Conservation (phyloP, 768 basidiomycete genomes). For the Lactarius psammicola region DNA sequence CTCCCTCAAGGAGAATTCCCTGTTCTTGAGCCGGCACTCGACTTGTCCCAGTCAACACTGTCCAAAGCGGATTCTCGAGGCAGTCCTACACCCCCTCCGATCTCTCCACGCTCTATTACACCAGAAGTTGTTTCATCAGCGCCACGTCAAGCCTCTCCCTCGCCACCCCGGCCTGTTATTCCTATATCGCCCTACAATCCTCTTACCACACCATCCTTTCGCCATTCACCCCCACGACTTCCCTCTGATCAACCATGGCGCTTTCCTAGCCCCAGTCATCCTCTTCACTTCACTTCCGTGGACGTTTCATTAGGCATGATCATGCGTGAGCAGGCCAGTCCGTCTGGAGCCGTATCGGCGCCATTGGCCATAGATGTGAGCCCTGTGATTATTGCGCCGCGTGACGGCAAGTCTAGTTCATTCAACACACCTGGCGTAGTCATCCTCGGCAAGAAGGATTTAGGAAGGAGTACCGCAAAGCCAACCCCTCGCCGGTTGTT, state of each 20-base stretch:
- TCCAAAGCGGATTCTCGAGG: slow-evolving; percentile 20
- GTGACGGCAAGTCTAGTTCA: slow-evolving; percentile 40
- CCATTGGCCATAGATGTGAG: slow-evolving; percentile 37
- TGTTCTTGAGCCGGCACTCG: slow-evolving; percentile 21
- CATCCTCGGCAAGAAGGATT: slow-evolving; percentile 28
- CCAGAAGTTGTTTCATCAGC: slow-evolving; percentile 12
- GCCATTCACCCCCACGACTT: slow-evolving; percentile 70
- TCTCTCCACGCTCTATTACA: slow-evolving; percentile 25
- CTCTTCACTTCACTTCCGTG: slow-evolving; percentile 61
- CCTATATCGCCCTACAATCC: slow-evolving; percentile 78
- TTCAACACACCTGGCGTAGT: slow-evolving; percentile 37
- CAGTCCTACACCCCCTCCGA: slow-evolving; percentile 29
- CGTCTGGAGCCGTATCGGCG: slow-evolving; percentile 30
- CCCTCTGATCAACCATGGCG: slow-evolving; percentile 83
- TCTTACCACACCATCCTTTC: slow-evolving; percentile 68
- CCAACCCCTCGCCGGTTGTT: slow-evolving; percentile 44
- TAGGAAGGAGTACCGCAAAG: slow-evolving; percentile 20
- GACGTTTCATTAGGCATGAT: slow-evolving; percentile 68
- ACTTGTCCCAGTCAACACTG: slow-evolving; percentile 21
- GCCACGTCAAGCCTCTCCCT: slow-evolving; percentile 31
- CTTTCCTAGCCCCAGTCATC: slow-evolving; percentile 76
- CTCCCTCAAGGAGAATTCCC: slow-evolving; percentile 28
- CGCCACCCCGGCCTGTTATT: slow-evolving; percentile 35
- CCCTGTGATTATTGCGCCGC: slow-evolving; percentile 35
- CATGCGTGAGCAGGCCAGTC: slow-evolving; percentile 52